A percentile compares a stretch with the other conserved stretches of the same genome.
phyloP scores from a whole-genome alignment of 495 filamentous ascomycete species.

The Penicillium cinerascens region DNA sequence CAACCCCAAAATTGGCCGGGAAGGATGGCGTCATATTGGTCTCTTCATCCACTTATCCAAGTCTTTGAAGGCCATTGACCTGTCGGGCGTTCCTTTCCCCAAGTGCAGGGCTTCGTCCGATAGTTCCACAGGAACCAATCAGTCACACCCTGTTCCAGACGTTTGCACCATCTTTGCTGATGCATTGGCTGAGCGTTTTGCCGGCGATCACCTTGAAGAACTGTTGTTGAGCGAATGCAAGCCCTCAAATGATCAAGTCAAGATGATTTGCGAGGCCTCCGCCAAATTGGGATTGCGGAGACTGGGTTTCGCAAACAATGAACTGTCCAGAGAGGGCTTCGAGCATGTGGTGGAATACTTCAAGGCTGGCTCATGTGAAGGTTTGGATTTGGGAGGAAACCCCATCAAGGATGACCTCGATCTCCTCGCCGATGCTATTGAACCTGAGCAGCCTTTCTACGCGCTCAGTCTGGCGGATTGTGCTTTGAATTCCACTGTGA shows the following conservation, averaged over 20 bases:
- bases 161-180: slow-evolving; percentile 62
- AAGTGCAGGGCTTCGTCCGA: slow-evolving; percentile 22
- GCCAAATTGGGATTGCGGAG: slow-evolving; percentile 69
- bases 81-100: slow-evolving; percentile 85
- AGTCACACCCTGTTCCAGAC: slow-evolving; percentile 30
- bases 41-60: slow-evolving; percentile 87
- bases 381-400: slow-evolving; percentile 92
- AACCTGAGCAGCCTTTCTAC: slow-evolving; percentile 62
- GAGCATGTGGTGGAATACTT: slow-evolving; percentile 74
- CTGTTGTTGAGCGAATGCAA: slow-evolving; percentile 78
- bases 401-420: slow-evolving; percentile 68
- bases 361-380: slow-evolving; percentile 71
- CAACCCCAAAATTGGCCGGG: slow-evolving; percentile 74
- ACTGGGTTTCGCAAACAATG: slow-evolving; percentile 78
- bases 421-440: slow-evolving; percentile 60
- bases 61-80: slow-evolving; percentile 79
- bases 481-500: slow-evolving; percentile 65
- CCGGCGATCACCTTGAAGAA: slow-evolving; percentile 73
- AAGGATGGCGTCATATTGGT: slow-evolving; percentile 89
- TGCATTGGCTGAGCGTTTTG: slow-evolving; percentile 71
- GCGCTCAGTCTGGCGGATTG: slow-evolving; percentile 87
- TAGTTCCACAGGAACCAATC: slow-evolving; percentile 7
- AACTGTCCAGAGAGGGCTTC: slow-evolving; percentile 66
- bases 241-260: slow-evolving; percentile 64
- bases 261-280: slow-evolving; percentile 69